A percentile compares a stretch with the other conserved stretches of the same genome.
phyloP scores from a whole-genome alignment of 306 rosid species.

The Oemleria cerasiformis region DNA sequence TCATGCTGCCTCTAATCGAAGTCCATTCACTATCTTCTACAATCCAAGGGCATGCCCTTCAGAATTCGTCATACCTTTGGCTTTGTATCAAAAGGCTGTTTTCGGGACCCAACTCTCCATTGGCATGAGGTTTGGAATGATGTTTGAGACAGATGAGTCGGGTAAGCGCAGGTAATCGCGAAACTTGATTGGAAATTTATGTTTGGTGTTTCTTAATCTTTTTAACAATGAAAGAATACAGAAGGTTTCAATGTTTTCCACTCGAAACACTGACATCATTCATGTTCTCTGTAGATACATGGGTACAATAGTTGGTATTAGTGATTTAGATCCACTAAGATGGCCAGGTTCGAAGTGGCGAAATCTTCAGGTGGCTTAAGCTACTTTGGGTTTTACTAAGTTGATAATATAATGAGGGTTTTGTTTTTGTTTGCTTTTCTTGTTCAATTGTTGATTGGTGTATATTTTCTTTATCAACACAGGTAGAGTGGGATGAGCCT shows the following conservation, averaged over 20 bases:
- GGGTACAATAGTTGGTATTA: slow-evolving; percentile 82
- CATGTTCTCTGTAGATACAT: slow-evolving; percentile 58
- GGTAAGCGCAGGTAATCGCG: slow-evolving; percentile 80
- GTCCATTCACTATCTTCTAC: slow-evolving; percentile 88
- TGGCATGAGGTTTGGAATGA: slow-evolving; percentile 99
- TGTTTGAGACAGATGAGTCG: slow-evolving; percentile 99
- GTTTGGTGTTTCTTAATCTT: background rate
- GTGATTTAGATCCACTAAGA: slow-evolving; percentile 87
- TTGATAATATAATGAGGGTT: background rate
- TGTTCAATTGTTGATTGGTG: slow-evolving; percentile 3
- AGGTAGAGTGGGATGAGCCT: slow-evolving; percentile 99
- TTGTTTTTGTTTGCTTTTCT: slow-evolving; percentile 1
- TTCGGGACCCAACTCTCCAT: slow-evolving; percentile 80
- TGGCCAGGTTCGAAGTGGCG: slow-evolving; percentile 99
- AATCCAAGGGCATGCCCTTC: slow-evolving; percentile 99
- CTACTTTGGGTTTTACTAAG: too few species aligned
- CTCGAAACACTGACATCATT: background rate
- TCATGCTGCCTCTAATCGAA: slow-evolving; percentile 86
- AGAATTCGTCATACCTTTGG: slow-evolving; percentile 85
- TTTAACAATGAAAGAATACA: background rate
- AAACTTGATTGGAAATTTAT: background rate
- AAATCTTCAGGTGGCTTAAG: slow-evolving; percentile 58
- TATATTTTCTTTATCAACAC: slow-evolving; percentile 12
- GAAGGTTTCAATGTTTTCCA: background rate
- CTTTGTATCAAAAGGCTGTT: slow-evolving; percentile 70